These are phyloP conservation scores for Ophiostoma sp. DNA, from an alignment of 2,329 filamentous ascomycete genomes.

Conservation along the genomic window DNA sequence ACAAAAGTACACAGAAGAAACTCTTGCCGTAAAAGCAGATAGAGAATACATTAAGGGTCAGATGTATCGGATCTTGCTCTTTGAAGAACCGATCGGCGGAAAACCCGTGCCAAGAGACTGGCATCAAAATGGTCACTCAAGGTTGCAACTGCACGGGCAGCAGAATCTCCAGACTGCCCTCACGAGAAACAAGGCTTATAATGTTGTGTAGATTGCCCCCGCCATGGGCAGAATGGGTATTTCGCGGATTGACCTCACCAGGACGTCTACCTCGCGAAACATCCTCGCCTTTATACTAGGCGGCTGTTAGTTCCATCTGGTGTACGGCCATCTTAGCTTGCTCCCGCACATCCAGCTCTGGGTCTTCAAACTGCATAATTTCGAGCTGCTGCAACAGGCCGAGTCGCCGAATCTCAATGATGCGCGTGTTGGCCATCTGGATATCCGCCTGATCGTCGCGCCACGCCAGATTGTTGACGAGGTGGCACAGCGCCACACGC, in stretches of 20 bases:
- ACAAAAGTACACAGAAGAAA: background rate
- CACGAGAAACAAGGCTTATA: too few species aligned
- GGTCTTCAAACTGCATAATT: slow-evolving; percentile 62
- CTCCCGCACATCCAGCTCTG: slow-evolving; percentile 79
- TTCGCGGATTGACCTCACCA: too few species aligned
- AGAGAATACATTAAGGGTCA: background rate
- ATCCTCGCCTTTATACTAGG: background rate
- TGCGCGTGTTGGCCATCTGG: slow-evolving; percentile 65
- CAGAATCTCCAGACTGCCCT: too few species aligned
- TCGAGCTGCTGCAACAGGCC: slow-evolving; percentile 70
- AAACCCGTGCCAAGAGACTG: background rate
- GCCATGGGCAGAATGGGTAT: too few species aligned
- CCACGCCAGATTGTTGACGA: slow-evolving; percentile 83
- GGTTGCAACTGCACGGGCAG: background rate
- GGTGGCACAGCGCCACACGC: slow-evolving; percentile 75
- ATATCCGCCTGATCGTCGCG: slow-evolving; percentile 72
- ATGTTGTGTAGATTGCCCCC: too few species aligned
- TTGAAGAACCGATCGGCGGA: too few species aligned
- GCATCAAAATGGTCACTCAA: background rate
- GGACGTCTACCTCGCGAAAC: background rate
- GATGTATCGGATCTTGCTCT: too few species aligned
- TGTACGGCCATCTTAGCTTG: slow-evolving; percentile 76
- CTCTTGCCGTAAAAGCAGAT: background rate
- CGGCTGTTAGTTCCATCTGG: slow-evolving; percentile 53
- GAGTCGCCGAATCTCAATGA: slow-evolving; percentile 66